Percentiles rank a stretch among this genome's conserved stretches.
Evolutionary conservation across 2,329 filamentous ascomycete species (phyloP).

Genomic region (Arthrinium puccinioides): DNA sequence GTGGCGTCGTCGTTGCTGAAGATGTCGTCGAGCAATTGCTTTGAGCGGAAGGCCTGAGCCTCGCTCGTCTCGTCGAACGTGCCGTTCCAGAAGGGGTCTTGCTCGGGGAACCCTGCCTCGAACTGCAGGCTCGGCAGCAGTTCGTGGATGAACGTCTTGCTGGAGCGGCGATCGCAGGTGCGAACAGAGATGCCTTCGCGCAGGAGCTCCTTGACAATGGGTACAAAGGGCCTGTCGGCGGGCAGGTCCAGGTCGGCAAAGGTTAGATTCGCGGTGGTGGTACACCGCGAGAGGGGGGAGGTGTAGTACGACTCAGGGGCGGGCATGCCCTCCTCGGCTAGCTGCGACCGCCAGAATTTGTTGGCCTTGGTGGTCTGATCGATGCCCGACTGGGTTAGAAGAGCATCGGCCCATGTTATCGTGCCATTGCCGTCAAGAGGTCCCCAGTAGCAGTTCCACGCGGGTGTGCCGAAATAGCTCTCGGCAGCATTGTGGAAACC

Average conservation of each 20-base stretch:
- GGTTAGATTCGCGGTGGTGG: conserved; percentile 55
- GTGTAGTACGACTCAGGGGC: conserved; percentile 58
- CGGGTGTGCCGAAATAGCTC: conserved; percentile 57
- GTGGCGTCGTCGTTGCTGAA: conserved; percentile 44
- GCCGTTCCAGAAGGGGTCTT: conserved; percentile 38
- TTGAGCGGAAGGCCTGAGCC: conserved; percentile 43
- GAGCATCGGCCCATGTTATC: conserved; percentile 54
- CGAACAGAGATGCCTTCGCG: conserved; percentile 61
- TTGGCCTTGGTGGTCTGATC: conserved; percentile 51
- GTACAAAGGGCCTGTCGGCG: conserved; percentile 41
- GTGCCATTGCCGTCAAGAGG: conserved; percentile 57
- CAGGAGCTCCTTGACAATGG: conserved; percentile 56
- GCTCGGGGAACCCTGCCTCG: conserved; percentile 54
- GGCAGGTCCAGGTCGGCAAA: conserved; percentile 49
- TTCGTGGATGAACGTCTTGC: conserved; percentile 42
- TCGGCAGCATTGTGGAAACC: conserved; percentile 59
- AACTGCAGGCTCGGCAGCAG: conserved; percentile 47
- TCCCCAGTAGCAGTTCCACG: conserved; percentile 67
- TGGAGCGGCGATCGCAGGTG: conserved; percentile 58
- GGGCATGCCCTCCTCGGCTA: conserved; percentile 46
- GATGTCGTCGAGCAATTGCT: conserved; percentile 46
- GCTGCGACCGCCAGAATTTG: conserved; percentile 48
- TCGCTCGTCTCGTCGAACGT: conserved; percentile 31
- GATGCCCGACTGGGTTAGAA: conserved; percentile 50
- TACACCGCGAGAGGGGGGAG: conserved; percentile 56